Evolutionary conservation across 2,329 filamentous ascomycete genomes (phyloP), one percentile per base, ranked within the genome.

Genomic region (Ampelomyces quisqualis): DNA sequence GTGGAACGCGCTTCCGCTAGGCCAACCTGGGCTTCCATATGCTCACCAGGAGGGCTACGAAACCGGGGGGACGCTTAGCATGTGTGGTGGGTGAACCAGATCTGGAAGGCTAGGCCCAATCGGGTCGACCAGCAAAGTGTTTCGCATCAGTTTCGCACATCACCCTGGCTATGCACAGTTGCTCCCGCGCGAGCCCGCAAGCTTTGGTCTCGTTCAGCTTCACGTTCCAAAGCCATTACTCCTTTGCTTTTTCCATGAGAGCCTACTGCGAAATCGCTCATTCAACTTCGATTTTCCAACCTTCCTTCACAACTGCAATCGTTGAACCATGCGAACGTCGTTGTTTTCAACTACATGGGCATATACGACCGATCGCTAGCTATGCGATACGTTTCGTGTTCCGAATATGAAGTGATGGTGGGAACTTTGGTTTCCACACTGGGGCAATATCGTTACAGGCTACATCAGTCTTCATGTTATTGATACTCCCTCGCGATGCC

Each of bases 361-460:
- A 24, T 8, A n/a, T 10, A 24, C 9, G 22, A 24, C 22, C 22
- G 22, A 24, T 10, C 22, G 6, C 15, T 34, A 11, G 33, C 35
- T 14, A 46, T 38, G 33, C 37, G 14, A 34, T 9, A 28, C 41
- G 53, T 55, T 55, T 55, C 50, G 50, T 24, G 44, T 51, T 22
- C 22, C 30, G 26, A 34, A 33, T 33, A 19, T 45, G 29, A 27
- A 36, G 37, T 40, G n/a, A n/a, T n/a, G 42, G 48, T 44, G 37
- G 37, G 36, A 24, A 35, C 31, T 39, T 20, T 23, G 26, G 53
- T 54, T 50, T 59, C 51, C 45, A 54, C 40, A 44, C 51, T 52
- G 54, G 43, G 43, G 49, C 47, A 47, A 26, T 34, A 21, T 34
- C 56, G 57, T 56, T 43, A 46, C 53, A 54, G 21, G 34, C 40